A percentile compares a stretch with the other conserved stretches of the same genome.
phyloP scores from a whole-genome alignment of 192 early-diverging fungal genomes.

The Umbelopsis sp. region DNA sequence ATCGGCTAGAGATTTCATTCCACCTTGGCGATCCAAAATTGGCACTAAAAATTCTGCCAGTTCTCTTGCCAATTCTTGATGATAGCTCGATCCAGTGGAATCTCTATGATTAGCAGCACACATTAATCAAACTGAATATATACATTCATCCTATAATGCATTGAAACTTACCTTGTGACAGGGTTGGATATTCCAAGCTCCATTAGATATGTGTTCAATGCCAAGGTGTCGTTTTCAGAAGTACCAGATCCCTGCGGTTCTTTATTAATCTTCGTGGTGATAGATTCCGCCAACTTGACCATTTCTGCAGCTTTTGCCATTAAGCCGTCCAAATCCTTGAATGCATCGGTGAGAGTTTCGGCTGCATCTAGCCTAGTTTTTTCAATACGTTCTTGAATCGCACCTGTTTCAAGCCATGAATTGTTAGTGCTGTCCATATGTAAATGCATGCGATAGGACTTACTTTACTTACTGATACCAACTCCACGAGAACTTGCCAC shows the following conservation, averaged over 20 bases:
- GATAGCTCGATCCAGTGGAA: conserved; percentile 84
- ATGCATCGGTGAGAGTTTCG: conserved; percentile 75
- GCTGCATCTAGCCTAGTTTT: conserved; percentile 65
- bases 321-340: conserved; percentile 86
- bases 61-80: conserved; percentile 85
- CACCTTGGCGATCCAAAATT: conserved; percentile 63
- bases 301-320: conserved; percentile 90
- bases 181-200: conserved; percentile 90
- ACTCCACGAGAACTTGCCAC: conserved; percentile 4
- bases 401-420: conserved; percentile 40
- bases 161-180: conserved; percentile 73
- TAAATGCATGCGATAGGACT: neutral
- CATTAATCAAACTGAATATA: neutral
- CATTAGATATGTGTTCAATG: conserved; percentile 72
- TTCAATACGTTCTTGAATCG: conserved; percentile 67
- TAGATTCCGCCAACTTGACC: conserved; percentile 73
- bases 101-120: conserved; percentile 54
- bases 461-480: conserved; percentile 25
- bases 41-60: conserved; percentile 80
- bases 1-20: conserved; percentile 84
- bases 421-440: neutral
- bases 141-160: neutral
- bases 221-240: conserved; percentile 43
- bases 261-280: conserved; percentile 57
- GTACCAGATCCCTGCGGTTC: conserved; percentile 18